Evolutionary conservation across 306 rosid species (phyloP).

Genomic region (Boehmeria nivea): DNA sequence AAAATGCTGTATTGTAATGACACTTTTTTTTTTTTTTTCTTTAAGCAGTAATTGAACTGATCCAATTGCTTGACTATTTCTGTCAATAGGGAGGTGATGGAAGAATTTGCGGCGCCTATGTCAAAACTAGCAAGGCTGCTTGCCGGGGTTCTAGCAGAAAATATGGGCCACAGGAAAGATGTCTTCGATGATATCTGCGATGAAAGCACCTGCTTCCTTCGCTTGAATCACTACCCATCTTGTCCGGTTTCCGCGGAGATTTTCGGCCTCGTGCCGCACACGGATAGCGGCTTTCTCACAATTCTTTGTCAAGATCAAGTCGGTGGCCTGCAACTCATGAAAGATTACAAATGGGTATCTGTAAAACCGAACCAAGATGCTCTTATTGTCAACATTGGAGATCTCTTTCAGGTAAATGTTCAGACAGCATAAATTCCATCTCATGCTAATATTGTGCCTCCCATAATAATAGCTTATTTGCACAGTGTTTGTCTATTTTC

Average conservation of each 20-base stretch:
- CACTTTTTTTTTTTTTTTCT: too few relatives aligned
- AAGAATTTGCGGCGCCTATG: slow-evolving; percentile 73
- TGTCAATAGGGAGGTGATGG: slow-evolving; percentile 57
- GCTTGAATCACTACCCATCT: slow-evolving; percentile 73
- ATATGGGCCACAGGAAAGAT: slow-evolving; percentile 45
- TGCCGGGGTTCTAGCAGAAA: slow-evolving; percentile 61
- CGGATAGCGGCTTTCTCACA: slow-evolving; percentile 91
- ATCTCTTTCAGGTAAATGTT: slow-evolving; percentile 72
- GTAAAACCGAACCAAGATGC: slow-evolving; percentile 82
- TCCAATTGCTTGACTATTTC: too few relatives aligned
- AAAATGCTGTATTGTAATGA: too few relatives aligned
- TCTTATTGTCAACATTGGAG: slow-evolving; percentile 83
- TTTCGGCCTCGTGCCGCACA: slow-evolving; percentile 79
- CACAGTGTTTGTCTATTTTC: not conserved
- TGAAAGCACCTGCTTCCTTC: slow-evolving; percentile 73
- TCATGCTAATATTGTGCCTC: too few relatives aligned
- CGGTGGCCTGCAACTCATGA: slow-evolving; percentile 91
- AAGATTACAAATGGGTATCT: slow-evolving; percentile 82
- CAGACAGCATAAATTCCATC: not conserved
- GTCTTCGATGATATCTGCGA: slow-evolving; percentile 54
- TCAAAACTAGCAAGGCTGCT: slow-evolving; percentile 53
- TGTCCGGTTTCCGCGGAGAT: slow-evolving; percentile 53
- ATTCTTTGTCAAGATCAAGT: slow-evolving; percentile 77
- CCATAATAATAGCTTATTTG: not conserved
- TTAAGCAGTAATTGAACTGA: too few relatives aligned